Evolutionary conservation across 805 yeast species (phyloP), one percentile per base, ranked within the genome.

Genomic region (Wickerhamiella sorbophila): DNA sequence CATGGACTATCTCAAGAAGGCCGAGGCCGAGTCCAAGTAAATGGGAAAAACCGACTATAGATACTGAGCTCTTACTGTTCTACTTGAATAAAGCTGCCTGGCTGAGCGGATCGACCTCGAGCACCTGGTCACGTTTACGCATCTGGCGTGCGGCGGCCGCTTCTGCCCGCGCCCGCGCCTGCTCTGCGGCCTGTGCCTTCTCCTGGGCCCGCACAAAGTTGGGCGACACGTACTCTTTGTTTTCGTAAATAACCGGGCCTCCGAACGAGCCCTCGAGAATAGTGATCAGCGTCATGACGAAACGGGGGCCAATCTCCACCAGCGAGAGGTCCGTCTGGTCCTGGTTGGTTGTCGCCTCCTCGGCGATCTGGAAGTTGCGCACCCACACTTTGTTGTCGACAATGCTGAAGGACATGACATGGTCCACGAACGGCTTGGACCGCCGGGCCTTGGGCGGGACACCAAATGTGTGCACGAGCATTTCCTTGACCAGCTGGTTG

Each of bases 211-310:
- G 81, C 32, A 80, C 88, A 46, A 82, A 76, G 69, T 91, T 91
- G 50, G 98, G 98, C 46, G 95, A 83, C 38, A 91, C 95, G 62
- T 83, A 91, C 63, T 88, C 91, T 68, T 84, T 87, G 68, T 91
- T 91, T 58, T 91, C 97, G 64, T 84, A 91, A 50, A 91, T 86
- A 71, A 87, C 85, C 49, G 97, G 95, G 17, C 98, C 98, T 43
- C 95, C 88, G 55, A 91, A 91, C 1, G 96, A 85, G 38, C 98
- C 98, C 66, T 91, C 97, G 49, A 88, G 70, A 41, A 91, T 76
- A 45, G 93, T 78, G 52, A 91, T 87, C 48, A 80, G 77, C 2
- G 97, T 88, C 67, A 91, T 70, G 27, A 91, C 97, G 50, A 86
- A 79, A 61, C 98, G 75, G 40, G 98, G 98, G 3, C 98, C 98